A percentile compares a stretch with the other conserved stretches of the same genome.
Conservation (phyloP, 768 basidiomycete species). For the Boletus subcaerulescens region DNA sequence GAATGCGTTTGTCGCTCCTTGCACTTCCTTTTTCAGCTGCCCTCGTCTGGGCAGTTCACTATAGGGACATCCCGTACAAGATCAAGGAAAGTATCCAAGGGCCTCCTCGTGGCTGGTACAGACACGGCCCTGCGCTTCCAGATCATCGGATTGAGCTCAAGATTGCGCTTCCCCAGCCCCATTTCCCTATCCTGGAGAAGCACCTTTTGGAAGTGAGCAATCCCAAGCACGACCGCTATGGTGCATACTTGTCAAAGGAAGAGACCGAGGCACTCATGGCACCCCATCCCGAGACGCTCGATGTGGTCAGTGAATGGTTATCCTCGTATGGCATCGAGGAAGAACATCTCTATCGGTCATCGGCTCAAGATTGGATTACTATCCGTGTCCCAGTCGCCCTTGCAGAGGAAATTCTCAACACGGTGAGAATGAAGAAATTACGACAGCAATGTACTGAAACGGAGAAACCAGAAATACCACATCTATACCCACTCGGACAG, state of each 20-base stretch:
- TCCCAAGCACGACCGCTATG: slow-evolving; percentile 53
- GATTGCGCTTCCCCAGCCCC: slow-evolving; percentile 54
- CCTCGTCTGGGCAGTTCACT: slow-evolving; percentile 9
- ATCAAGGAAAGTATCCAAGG: slow-evolving; percentile 49
- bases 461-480: slow-evolving; percentile 50
- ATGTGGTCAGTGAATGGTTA: slow-evolving; percentile 61
- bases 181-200: slow-evolving; percentile 48
- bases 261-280: slow-evolving; percentile 62
- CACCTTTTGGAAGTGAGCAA: slow-evolving; percentile 58
- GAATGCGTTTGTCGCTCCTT: slow-evolving; percentile 15
- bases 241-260: slow-evolving; percentile 57
- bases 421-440: slow-evolving; percentile 41
- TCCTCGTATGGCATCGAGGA: slow-evolving; percentile 50
- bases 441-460: neutral
- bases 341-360: slow-evolving; percentile 48
- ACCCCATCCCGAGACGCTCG: slow-evolving; percentile 52
- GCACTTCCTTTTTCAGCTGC: slow-evolving; percentile 9
- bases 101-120: slow-evolving; percentile 49
- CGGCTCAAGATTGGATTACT: slow-evolving; percentile 69
- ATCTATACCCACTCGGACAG: slow-evolving; percentile 54
- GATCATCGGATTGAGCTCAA: slow-evolving; percentile 52
- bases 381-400: slow-evolving; percentile 53
- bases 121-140: slow-evolving; percentile 40
- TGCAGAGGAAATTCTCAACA: slow-evolving; percentile 70
- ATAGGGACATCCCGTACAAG: slow-evolving; percentile 21